Conservation (phyloP, 257 asterid species). For the Perilla frutescens region DNA sequence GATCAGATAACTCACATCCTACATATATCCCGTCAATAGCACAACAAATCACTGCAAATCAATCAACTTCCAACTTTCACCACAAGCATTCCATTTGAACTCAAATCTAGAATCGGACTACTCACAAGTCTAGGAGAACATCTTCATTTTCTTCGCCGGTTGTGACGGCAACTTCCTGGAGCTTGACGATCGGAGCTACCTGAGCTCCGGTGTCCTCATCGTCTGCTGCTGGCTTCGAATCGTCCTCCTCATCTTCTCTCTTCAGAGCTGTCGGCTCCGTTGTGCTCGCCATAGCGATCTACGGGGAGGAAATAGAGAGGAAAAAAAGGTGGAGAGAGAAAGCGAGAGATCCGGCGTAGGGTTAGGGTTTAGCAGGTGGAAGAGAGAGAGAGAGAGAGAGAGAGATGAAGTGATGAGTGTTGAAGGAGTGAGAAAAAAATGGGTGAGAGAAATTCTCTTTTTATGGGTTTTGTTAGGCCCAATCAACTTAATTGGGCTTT, state of each 20-base stretch:
- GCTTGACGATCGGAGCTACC: conserved; percentile 72
- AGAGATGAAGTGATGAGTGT: not conserved
- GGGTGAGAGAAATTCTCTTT: not conserved
- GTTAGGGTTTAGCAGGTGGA: conserved; percentile 44
- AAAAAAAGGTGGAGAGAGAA: not conserved
- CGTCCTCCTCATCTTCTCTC: conserved; percentile 63
- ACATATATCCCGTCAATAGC: not conserved
- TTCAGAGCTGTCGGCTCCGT: conserved; percentile 47
- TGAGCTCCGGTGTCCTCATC: conserved; percentile 92
- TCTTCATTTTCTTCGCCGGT: conserved; percentile 87
- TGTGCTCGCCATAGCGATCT: conserved; percentile 56
- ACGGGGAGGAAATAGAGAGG: not conserved
- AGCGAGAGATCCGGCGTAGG: conserved; percentile 47
- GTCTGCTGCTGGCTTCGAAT: conserved; percentile 50
- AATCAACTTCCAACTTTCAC: conserved; percentile 13
- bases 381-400: not conserved
- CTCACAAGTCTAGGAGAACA: conserved; percentile 70
- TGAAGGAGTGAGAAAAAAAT: not conserved
- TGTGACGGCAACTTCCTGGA: conserved; percentile 77
- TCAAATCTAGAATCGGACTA: conserved; percentile 21
- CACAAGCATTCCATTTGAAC: not conserved
- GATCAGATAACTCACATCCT: not conserved
- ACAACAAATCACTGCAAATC: not conserved
- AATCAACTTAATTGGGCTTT: conserved; percentile 31
- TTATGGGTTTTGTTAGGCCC: conserved; percentile 37